Conservation (phyloP, 306 rosid genomes). For the Betula pendula region DNA sequence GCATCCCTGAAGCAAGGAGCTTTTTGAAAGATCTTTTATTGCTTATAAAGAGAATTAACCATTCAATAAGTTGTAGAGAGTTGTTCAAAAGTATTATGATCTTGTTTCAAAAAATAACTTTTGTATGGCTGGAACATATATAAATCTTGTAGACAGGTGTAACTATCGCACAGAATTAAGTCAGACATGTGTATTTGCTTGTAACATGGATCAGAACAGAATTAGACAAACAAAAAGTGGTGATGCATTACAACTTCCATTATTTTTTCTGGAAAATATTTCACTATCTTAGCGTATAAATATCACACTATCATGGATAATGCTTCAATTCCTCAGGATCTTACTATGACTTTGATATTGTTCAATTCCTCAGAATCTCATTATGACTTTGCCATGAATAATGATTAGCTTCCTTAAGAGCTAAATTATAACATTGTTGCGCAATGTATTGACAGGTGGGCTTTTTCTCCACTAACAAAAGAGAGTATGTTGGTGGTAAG, state of each 20-base stretch:
- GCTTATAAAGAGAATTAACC: not conserved
- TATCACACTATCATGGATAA: not conserved
- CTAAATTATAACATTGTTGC: conserved; percentile 25
- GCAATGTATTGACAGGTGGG: conserved; percentile 66
- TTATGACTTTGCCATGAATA: not conserved
- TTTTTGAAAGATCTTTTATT: not conserved
- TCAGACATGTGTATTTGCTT: not conserved
- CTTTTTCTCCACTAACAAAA: conserved; percentile 72
- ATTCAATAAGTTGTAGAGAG: not conserved
- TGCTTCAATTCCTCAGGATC: not conserved
- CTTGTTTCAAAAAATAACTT: not conserved
- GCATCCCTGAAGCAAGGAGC: not conserved
- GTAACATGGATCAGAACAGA: not conserved
- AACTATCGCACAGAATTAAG: not conserved
- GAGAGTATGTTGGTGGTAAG: conserved; percentile 73
- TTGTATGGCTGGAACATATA: not conserved
- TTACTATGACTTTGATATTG: not conserved
- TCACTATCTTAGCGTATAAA: not conserved
- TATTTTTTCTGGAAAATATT: not conserved
- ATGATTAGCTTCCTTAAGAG: not conserved
- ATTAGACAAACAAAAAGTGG: not conserved
- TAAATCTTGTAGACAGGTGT: not conserved
- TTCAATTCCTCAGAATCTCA: not conserved
- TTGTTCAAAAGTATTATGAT: not conserved
- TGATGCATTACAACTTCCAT: not conserved